Evolutionary conservation across 2,329 filamentous ascomycete genomes (phyloP).

Genomic region (Colletotrichum sp.): DNA sequence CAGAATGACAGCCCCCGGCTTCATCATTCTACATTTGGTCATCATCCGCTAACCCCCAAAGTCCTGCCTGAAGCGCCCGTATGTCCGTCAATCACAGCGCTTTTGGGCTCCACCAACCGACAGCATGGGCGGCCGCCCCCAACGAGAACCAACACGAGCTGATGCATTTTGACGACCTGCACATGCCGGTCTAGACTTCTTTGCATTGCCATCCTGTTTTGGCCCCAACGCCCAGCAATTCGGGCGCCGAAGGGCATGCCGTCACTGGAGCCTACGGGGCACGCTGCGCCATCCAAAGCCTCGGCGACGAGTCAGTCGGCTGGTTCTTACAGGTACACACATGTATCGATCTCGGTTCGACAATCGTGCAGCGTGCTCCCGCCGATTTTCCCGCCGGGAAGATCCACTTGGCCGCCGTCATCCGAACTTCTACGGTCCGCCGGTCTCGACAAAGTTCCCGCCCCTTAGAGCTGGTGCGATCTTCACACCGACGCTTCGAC

Average conservation of each 20-base stretch:
- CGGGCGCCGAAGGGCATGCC: not conserved
- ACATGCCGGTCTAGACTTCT: not conserved
- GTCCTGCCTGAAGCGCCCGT: not conserved
- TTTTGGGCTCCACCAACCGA: not conserved
- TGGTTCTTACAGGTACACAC: not conserved
- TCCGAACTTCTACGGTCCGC: not conserved
- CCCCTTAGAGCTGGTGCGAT: not conserved
- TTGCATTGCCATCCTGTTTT: not conserved
- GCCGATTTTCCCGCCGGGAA: not conserved
- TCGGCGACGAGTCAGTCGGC: not conserved
- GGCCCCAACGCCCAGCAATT: not conserved
- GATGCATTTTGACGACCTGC: not conserved
- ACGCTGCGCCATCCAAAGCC: not conserved
- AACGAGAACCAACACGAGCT: not conserved
- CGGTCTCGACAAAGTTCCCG: not conserved
- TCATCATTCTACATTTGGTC: not conserved
- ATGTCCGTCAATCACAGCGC: not conserved
- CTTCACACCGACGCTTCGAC: not conserved
- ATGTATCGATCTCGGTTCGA: not conserved
- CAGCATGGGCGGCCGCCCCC: not conserved
- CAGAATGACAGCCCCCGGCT: not conserved
- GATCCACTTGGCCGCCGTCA: not conserved
- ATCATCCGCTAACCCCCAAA: not conserved
- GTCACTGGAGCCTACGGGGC: not conserved
- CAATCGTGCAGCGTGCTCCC: not conserved